Percentiles rank a stretch among this genome's conserved stretches.
These are phyloP conservation scores for Funneliformis mosseae DNA, from an alignment of 192 early-diverging fungal species.

Conservation along the genomic window DNA sequence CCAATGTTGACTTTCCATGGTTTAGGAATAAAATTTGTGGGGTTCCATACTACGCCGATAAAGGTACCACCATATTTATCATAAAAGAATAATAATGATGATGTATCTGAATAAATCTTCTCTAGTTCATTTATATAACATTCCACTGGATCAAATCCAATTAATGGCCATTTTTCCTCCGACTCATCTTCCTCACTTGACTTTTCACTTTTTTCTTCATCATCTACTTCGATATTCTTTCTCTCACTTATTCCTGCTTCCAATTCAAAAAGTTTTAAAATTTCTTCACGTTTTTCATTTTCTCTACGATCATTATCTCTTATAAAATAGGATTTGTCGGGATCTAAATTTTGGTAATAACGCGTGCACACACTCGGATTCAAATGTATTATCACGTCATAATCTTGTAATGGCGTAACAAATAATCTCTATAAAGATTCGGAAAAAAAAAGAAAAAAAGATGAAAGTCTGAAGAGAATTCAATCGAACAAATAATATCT, in stretches of 20 bases:
- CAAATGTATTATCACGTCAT: constrained; percentile 76
- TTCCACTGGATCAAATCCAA: constrained; percentile 76
- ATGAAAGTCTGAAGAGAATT: not conserved
- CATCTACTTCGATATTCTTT: not conserved
- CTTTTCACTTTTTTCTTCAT: not conserved
- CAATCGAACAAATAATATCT: not conserved
- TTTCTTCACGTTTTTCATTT: not conserved
- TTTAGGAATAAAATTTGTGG: constrained; percentile 49
- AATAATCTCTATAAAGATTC: constrained; percentile 65
- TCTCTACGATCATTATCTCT: constrained; percentile 1
- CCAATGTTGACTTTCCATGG: constrained; percentile 67
- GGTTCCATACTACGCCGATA: constrained; percentile 74
- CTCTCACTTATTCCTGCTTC: not conserved
- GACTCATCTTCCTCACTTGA: not conserved
- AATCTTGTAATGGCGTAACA: constrained; percentile 77
- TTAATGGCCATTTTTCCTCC: constrained; percentile 47
- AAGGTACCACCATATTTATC: constrained; percentile 73
- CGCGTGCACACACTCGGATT: constrained; percentile 58
- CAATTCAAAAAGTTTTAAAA: not conserved
- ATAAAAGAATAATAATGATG: constrained; percentile 76
- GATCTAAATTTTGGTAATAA: constrained; percentile 56
- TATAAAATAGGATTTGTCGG: constrained; percentile 18
- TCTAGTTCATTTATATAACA: constrained; percentile 71
- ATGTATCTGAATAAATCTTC: constrained; percentile 59
- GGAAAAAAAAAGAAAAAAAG: constrained; percentile 23